Conservation (phyloP, 2,329 filamentous ascomycete genomes). For the Tolypocladium ophioglossoides region DNA sequence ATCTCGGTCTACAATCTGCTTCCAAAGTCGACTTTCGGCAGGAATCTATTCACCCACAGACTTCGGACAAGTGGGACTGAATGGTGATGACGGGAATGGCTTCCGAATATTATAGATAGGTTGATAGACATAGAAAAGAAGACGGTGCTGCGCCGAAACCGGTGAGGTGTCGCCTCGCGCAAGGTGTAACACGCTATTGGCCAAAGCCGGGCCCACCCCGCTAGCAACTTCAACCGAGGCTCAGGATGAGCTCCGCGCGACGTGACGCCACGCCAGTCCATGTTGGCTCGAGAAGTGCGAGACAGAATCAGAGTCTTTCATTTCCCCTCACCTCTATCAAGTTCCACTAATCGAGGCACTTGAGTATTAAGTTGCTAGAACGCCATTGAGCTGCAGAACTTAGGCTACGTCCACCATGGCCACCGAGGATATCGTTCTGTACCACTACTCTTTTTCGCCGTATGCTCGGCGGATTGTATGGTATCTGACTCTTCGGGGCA, state of each 20-base stretch:
- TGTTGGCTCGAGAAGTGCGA: background rate
- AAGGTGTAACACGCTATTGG: constrained; percentile 12
- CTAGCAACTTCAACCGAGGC: background rate
- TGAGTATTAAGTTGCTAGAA: background rate
- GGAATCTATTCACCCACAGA: background rate
- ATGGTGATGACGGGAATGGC: background rate
- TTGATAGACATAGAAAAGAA: background rate
- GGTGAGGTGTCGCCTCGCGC: too few species aligned
- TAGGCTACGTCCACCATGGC: constrained; percentile 9
- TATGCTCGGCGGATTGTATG: constrained; percentile 53
- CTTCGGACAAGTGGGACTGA: background rate
- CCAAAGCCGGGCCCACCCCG: background rate
- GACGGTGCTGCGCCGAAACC: background rate
- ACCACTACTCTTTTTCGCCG: constrained; percentile 56
- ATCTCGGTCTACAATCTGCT: background rate
- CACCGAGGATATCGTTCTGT: constrained; percentile 39
- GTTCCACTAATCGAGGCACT: too few species aligned
- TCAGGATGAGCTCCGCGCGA: background rate
- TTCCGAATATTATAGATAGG: background rate
- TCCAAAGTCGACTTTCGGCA: too few species aligned
- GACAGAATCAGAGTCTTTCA: background rate
- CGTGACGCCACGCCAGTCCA: background rate
- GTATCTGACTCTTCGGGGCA: constrained; percentile 57
- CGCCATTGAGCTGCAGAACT: background rate
- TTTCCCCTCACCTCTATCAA: background rate